A percentile compares a stretch with the other conserved stretches of the same genome.
These are phyloP conservation scores for Calycina herbarum DNA, from an alignment of 2,329 filamentous ascomycete species.

Conservation along the genomic window DNA sequence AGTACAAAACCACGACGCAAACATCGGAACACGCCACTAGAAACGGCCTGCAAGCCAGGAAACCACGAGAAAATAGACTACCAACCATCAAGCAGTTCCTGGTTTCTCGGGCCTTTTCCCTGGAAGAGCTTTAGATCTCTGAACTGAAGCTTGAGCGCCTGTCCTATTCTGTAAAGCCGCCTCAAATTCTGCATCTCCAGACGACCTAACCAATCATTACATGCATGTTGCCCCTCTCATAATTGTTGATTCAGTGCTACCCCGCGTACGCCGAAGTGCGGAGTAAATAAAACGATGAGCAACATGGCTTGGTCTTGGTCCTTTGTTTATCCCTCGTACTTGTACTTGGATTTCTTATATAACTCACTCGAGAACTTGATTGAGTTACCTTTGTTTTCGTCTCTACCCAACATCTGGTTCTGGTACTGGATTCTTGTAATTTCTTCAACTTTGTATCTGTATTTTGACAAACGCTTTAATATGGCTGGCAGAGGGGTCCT, in stretches of 20 bases:
- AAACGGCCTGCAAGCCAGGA: neutral
- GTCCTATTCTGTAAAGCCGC: neutral
- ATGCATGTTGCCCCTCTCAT: neutral
- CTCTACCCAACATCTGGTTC: slow-evolving; percentile 15
- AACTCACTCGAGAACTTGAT: neutral
- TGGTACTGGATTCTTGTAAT: slow-evolving; percentile 21
- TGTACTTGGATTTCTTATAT: slow-evolving; percentile 3
- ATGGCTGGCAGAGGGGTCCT: slow-evolving; percentile 22
- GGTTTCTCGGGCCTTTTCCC: neutral
- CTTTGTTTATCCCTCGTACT: neutral
- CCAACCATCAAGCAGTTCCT: neutral
- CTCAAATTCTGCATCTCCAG: neutral
- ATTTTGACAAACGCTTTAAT: slow-evolving; percentile 13
- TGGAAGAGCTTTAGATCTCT: neutral
- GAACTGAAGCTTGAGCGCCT: neutral
- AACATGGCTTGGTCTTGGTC: slow-evolving; percentile 4
- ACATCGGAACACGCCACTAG: neutral
- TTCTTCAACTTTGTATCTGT: slow-evolving; percentile 10
- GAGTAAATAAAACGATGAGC: slow-evolving; percentile 3
- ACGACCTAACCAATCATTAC: neutral
- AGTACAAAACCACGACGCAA: neutral
- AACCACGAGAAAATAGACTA: neutral
- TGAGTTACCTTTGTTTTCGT: neutral
- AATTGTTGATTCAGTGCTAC: neutral
- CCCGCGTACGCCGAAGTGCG: neutral